phyloP scores from a whole-genome alignment of 1,139 yeast genomes.

The Taphrina flavorubra region DNA sequence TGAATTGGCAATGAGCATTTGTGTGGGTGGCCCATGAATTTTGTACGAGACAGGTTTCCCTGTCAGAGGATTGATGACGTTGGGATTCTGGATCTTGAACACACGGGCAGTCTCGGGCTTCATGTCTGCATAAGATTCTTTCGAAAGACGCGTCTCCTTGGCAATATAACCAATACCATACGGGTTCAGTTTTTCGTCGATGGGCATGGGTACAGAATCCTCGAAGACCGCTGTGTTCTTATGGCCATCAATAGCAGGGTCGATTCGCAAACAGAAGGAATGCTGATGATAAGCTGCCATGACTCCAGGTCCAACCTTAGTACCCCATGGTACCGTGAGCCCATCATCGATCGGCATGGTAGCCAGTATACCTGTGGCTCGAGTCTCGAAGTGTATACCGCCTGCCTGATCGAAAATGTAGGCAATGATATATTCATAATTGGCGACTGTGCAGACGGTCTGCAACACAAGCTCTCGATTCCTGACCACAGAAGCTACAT shows the following conservation, averaged over 20 bases:
- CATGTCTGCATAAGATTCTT: slow-evolving; percentile 67
- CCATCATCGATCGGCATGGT: slow-evolving; percentile 69
- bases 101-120: slow-evolving; percentile 68
- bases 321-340: slow-evolving; percentile 75
- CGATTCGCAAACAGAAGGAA: slow-evolving; percentile 73
- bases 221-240: slow-evolving; percentile 63
- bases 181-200: slow-evolving; percentile 26
- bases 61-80: slow-evolving; percentile 67
- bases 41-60: slow-evolving; percentile 77
- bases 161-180: slow-evolving; percentile 34
- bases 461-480: slow-evolving; percentile 74
- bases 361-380: slow-evolving; percentile 80
- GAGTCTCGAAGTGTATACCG: slow-evolving; percentile 74
- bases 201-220: slow-evolving; percentile 36
- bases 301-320: slow-evolving; percentile 76
- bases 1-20: slow-evolving; percentile 72
- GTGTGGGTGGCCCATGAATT: slow-evolving; percentile 75
- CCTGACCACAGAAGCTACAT: slow-evolving; percentile 68
- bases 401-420: slow-evolving; percentile 86
- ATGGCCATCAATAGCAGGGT: slow-evolving; percentile 81
- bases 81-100: slow-evolving; percentile 80
- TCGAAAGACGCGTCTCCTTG: slow-evolving; percentile 13
- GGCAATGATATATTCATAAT: slow-evolving; percentile 81
- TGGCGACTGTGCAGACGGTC: slow-evolving; percentile 83
- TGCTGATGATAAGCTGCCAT: slow-evolving; percentile 88